These are phyloP conservation scores for Mariannaea elegans DNA, from an alignment of 2,329 filamentous ascomycete species.

Conservation along the genomic window DNA sequence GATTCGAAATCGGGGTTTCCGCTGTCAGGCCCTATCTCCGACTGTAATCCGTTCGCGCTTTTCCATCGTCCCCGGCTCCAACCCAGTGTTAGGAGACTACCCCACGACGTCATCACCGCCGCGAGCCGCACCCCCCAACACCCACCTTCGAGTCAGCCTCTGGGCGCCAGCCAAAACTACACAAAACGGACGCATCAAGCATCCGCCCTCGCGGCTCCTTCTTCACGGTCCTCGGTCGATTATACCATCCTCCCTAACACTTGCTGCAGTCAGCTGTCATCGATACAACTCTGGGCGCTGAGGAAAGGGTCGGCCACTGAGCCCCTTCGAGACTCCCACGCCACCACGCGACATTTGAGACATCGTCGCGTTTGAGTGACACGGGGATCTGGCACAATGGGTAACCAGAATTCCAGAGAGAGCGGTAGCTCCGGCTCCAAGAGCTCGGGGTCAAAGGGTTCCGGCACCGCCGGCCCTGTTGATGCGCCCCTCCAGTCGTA, in stretches of 20 bases:
- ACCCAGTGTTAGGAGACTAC: slow-evolving; percentile 37
- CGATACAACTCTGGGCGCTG: slow-evolving; percentile 21
- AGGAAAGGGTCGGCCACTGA: slow-evolving; percentile 32
- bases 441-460: slow-evolving; percentile 61
- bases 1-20: slow-evolving; percentile 34
- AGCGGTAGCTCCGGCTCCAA: slow-evolving; percentile 56
- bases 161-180: slow-evolving; percentile 45
- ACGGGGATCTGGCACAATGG: slow-evolving; percentile 61
- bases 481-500: slow-evolving; percentile 75
- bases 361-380: slow-evolving; percentile 34
- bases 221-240: slow-evolving; percentile 59
- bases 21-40: slow-evolving; percentile 35
- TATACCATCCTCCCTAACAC: slow-evolving; percentile 63
- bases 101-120: slow-evolving; percentile 42
- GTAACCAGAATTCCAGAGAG: slow-evolving; percentile 77
- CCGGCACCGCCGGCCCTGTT: slow-evolving; percentile 52
- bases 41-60: slow-evolving; percentile 28
- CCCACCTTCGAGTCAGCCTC: slow-evolving; percentile 31
- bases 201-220: slow-evolving; percentile 54
- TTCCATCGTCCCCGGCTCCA: slow-evolving; percentile 31
- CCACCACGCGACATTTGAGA: slow-evolving; percentile 43
- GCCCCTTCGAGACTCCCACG: slow-evolving; percentile 32
- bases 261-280: slow-evolving; percentile 20
- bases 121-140: slow-evolving; percentile 32
- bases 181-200: slow-evolving; percentile 61